Percentiles rank a stretch among this genome's conserved stretches.
Evolutionary conservation across 768 basidiomycete species (phyloP).

Genomic region (Trametes maxima): DNA sequence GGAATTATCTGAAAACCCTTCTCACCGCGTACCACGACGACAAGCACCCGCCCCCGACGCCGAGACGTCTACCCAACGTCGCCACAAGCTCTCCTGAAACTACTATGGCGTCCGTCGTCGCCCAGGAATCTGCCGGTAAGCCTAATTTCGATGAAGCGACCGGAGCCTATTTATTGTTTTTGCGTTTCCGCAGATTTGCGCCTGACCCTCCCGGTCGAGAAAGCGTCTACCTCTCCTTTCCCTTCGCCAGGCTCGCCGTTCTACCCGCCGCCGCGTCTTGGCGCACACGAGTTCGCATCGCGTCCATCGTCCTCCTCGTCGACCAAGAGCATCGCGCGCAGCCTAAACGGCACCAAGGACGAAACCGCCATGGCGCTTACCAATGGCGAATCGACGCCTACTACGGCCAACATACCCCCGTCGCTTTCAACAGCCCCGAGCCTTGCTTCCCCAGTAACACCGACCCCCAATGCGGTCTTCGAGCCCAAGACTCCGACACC

Average conservation of each 20-base stretch:
- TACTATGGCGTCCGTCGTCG: constrained; percentile 29
- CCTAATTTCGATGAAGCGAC: background rate
- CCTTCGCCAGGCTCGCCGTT: constrained; percentile 72
- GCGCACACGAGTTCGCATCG: constrained; percentile 68
- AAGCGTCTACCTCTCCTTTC: constrained; percentile 47
- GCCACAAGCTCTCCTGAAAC: constrained; percentile 1
- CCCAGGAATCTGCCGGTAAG: constrained; percentile 29
- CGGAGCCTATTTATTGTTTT: constrained; percentile 18
- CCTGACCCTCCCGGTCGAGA: constrained; percentile 41
- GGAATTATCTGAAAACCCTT: constrained; percentile 19
- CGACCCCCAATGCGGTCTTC: constrained; percentile 25
- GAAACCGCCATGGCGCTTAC: constrained; percentile 4
- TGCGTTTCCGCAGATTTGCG: constrained; percentile 26
- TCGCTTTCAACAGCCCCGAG: constrained; percentile 7
- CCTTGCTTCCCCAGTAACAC: constrained; percentile 25
- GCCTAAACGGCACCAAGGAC: constrained; percentile 11
- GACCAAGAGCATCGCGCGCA: constrained; percentile 23
- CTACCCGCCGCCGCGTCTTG: constrained; percentile 66
- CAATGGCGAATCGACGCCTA: constrained; percentile 14
- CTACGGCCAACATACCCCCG: constrained; percentile 11
- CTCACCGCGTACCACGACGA: constrained; percentile 24
- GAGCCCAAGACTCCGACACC: constrained; percentile 23
- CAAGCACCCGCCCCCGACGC: constrained; percentile 8
- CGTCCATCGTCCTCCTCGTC: constrained; percentile 38
- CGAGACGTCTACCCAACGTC: background rate